Percentiles rank a stretch among this genome's conserved stretches.
These are phyloP conservation scores for Reutealis trisperma DNA, from an alignment of 345 rosid genomes.

Conservation along the genomic window DNA sequence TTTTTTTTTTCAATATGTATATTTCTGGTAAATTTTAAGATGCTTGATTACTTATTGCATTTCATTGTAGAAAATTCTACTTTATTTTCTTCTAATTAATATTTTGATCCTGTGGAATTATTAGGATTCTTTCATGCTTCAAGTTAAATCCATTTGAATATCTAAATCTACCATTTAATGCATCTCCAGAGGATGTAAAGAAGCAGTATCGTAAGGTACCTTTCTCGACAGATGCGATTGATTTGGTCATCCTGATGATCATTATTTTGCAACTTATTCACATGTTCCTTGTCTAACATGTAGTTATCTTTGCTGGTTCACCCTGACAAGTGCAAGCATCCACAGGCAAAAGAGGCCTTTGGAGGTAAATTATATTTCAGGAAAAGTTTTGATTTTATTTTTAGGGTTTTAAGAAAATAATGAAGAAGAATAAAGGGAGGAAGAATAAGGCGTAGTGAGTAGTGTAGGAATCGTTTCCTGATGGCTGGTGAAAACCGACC, in stretches of 20 bases:
- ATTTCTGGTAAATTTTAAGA: not conserved
- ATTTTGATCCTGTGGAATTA: not conserved
- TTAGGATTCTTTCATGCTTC: conserved; percentile 95
- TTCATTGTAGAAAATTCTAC: not conserved
- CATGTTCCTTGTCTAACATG: conserved; percentile 15
- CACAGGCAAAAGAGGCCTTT: conserved; percentile 97
- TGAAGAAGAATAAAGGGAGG: too few relatives aligned
- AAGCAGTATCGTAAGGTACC: conserved; percentile 93
- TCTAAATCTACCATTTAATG: conserved; percentile 68
- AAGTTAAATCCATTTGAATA: conserved; percentile 94
- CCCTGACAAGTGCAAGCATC: conserved; percentile 99
- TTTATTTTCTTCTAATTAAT: conserved; percentile 1
- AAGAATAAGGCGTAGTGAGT: not conserved
- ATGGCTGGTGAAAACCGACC: not conserved
- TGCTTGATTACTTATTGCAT: not conserved
- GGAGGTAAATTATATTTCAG: conserved; percentile 50
- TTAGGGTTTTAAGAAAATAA: not conserved
- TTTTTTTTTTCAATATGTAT: not conserved
- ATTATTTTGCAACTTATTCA: conserved; percentile 10
- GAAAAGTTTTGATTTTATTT: not conserved
- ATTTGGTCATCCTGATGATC: not conserved
- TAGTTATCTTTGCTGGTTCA: conserved; percentile 92
- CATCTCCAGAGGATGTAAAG: conserved; percentile 74
- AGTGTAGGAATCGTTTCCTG: not conserved
- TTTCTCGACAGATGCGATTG: not conserved